A percentile compares a stretch with the other conserved stretches of the same genome.
phyloP scores from a whole-genome alignment of 129 eudicot genomes.

The Flaveria trinervia region DNA sequence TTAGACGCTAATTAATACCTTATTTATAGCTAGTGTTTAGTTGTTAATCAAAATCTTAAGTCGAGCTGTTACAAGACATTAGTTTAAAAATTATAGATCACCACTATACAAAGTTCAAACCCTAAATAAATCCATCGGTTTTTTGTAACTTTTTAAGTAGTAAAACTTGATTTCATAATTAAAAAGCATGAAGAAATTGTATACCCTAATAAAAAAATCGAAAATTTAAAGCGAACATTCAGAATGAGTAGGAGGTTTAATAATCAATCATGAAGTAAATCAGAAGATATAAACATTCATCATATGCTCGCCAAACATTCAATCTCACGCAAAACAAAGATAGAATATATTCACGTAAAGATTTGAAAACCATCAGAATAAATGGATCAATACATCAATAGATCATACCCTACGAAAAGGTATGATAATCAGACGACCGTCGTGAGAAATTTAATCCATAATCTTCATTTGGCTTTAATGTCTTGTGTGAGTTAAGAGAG shows the following conservation, averaged over 20 bases:
- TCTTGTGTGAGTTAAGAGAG: neutral
- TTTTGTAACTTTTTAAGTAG: too few relatives aligned
- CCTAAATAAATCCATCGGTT: too few relatives aligned
- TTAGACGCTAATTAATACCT: too few relatives aligned
- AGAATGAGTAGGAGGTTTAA: slow-evolving; percentile 69
- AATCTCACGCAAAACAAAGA: neutral
- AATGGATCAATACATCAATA: slow-evolving; percentile 50
- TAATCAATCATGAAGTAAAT: slow-evolving; percentile 44
- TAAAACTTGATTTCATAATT: too few relatives aligned
- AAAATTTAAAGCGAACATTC: slow-evolving; percentile 32
- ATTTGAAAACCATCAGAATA: slow-evolving; percentile 41
- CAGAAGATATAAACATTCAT: slow-evolving; percentile 44
- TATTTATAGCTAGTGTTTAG: too few relatives aligned
- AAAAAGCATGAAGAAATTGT: too few relatives aligned
- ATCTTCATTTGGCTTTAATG: slow-evolving; percentile 45
- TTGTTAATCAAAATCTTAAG: too few relatives aligned
- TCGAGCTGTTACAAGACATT: too few relatives aligned
- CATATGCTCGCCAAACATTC: slow-evolving; percentile 33
- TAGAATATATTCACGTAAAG: too few relatives aligned
- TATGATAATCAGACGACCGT: slow-evolving; percentile 67
- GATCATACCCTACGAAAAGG: slow-evolving; percentile 37
- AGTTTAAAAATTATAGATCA: too few relatives aligned
- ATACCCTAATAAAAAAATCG: neutral
- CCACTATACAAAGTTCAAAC: too few relatives aligned
- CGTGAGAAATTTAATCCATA: slow-evolving; percentile 48